Evolutionary conservation across 2,329 filamentous ascomycete genomes (phyloP).

Genomic region (Epichloe aotearoae): DNA sequence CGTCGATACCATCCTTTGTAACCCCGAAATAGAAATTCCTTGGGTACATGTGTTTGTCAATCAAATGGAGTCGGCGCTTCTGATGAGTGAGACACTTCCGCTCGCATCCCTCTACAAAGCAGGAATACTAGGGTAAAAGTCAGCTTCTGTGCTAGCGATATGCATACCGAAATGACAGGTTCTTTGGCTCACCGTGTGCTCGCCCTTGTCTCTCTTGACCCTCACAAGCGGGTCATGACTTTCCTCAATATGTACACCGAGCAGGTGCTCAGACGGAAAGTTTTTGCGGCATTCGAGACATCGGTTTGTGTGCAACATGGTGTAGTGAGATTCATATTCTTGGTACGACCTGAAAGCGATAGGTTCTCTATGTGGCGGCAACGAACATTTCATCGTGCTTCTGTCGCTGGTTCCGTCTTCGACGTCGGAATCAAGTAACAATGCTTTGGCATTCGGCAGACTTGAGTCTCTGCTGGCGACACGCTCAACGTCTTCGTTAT

Average conservation of each 20-base stretch:
- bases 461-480: constrained; percentile 5
- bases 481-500: constrained; percentile 5
- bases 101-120: constrained; percentile 82
- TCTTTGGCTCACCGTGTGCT: constrained; percentile 59
- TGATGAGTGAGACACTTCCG: constrained; percentile 69
- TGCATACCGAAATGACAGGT: background rate
- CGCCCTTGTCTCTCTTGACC: constrained; percentile 61
- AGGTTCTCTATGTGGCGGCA: constrained; percentile 65
- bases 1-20: constrained; percentile 81
- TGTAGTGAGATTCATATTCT: constrained; percentile 82
- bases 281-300: constrained; percentile 85
- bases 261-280: constrained; percentile 70
- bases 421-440: constrained; percentile 40
- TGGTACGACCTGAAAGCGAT: constrained; percentile 60
- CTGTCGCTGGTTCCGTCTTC: constrained; percentile 21
- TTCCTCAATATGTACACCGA: constrained; percentile 79
- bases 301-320: constrained; percentile 65
- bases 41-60: constrained; percentile 90
- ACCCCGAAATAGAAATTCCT: constrained; percentile 79
- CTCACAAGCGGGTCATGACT: constrained; percentile 73
- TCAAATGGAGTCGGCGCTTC: constrained; percentile 76
- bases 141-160: background rate
- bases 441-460: constrained; percentile 36
- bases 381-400: constrained; percentile 58
- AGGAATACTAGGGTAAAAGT: constrained; percentile 50